A percentile compares a stretch with the other conserved stretches of the same genome.
These are phyloP conservation scores for Zasmidium angulare DNA, from an alignment of 2,329 filamentous ascomycete species.

Conservation along the genomic window DNA sequence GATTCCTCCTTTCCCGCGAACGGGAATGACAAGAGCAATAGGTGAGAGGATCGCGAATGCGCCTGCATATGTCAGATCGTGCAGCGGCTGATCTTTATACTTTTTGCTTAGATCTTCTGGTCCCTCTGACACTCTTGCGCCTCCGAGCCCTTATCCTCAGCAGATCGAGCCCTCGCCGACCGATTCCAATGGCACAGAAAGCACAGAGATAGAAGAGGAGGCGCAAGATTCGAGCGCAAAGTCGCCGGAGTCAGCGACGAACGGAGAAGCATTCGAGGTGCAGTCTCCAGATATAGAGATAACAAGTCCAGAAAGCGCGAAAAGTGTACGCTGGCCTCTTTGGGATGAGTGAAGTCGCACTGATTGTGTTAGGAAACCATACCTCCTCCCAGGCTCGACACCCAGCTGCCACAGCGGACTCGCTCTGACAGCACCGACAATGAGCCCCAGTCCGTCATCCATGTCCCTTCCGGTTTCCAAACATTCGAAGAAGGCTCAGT, in stretches of 20 bases:
- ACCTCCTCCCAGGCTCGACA: constrained; percentile 49
- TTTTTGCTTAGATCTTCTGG: constrained; percentile 41
- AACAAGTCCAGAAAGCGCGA: constrained; percentile 32
- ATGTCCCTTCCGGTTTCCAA: constrained; percentile 79
- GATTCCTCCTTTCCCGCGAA: constrained; percentile 35
- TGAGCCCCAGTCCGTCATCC: constrained; percentile 85
- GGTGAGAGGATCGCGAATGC: constrained; percentile 38
- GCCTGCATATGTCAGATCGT: background rate
- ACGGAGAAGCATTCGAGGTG: constrained; percentile 19
- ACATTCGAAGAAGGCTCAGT: constrained; percentile 58
- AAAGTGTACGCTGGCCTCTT: constrained; percentile 34
- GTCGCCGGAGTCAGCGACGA: constrained; percentile 16
- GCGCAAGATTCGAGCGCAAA: constrained; percentile 53
- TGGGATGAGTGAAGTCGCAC: constrained; percentile 10
- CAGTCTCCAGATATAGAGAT: constrained; percentile 35
- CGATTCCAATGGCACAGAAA: constrained; percentile 79
- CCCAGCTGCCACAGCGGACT: constrained; percentile 38
- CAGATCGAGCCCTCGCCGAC: constrained; percentile 78
- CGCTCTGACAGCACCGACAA: constrained; percentile 62
- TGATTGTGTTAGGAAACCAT: constrained; percentile 28
- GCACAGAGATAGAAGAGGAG: constrained; percentile 82
- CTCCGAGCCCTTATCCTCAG: constrained; percentile 57
- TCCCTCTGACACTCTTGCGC: constrained; percentile 48
- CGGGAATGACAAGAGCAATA: constrained; percentile 29
- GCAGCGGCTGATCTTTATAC: constrained; percentile 25